Percentiles rank a stretch among this genome's conserved stretches.
phyloP scores from a whole-genome alignment of 805 yeast genomes.

The Metschnikowia borealis region DNA sequence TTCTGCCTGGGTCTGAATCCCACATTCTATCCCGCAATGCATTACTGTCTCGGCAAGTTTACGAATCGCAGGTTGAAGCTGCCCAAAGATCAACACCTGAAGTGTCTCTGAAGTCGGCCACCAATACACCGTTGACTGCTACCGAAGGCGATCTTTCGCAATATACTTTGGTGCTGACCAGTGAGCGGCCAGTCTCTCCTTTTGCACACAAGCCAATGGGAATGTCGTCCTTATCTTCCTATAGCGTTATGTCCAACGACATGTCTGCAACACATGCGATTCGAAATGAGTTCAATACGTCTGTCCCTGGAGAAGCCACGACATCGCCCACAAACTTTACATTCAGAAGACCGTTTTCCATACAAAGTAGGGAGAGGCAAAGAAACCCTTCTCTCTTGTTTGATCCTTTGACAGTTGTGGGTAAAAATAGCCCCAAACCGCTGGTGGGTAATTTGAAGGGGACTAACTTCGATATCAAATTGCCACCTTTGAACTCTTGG shows the following conservation, averaged over 20 bases:
- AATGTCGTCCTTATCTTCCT: not conserved
- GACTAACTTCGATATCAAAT: not conserved
- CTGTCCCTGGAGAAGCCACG: not conserved
- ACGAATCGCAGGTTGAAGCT: not conserved
- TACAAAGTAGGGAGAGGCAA: not conserved
- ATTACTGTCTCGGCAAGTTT: not conserved
- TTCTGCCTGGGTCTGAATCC: not conserved
- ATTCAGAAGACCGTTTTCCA: conserved; percentile 2
- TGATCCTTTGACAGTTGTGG: conserved; percentile 3
- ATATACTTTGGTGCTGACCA: not conserved
- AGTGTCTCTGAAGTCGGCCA: not conserved
- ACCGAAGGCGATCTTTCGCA: not conserved
- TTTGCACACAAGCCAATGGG: not conserved
- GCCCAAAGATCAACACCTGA: not conserved
- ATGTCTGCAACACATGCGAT: not conserved
- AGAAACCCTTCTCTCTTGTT: conserved; percentile 3
- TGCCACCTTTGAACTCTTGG: conserved; percentile 1
- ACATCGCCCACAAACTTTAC: not conserved
- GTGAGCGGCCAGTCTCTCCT: not conserved
- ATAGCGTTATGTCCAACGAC: not conserved
- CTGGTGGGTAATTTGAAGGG: not conserved
- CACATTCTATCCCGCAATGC: not conserved
- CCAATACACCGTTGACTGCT: not conserved
- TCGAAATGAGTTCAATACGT: not conserved
- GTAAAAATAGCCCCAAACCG: not conserved